These are phyloP conservation scores for Elasticomyces elasticus DNA, from an alignment of 495 filamentous ascomycete species.

Conservation along the genomic window DNA sequence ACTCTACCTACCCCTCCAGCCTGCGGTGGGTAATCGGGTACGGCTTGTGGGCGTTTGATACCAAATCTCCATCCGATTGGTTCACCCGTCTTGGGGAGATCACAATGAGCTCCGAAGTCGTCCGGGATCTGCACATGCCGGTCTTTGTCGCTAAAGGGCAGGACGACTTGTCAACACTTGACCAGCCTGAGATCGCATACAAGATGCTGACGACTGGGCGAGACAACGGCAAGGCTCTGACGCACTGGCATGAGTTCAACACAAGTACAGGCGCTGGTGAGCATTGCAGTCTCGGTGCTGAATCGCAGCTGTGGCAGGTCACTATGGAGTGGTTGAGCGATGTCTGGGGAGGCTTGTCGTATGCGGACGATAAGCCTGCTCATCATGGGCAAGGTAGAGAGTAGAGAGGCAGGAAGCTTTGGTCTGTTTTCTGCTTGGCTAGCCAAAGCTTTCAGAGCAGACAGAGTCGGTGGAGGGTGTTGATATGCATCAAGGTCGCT, in stretches of 20 bases:
- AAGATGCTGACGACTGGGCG: not conserved
- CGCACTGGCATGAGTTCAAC: slow-evolving; percentile 1
- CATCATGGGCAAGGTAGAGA: too few relatives aligned
- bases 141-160: slow-evolving; percentile 3
- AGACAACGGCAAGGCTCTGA: not conserved
- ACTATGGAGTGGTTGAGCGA: not conserved
- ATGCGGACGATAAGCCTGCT: too few relatives aligned
- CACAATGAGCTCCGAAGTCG: not conserved
- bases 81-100: slow-evolving; percentile 1
- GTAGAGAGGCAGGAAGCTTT: too few relatives aligned
- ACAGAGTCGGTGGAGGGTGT: too few relatives aligned
- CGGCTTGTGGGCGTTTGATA: not conserved
- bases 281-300: slow-evolving; percentile 3
- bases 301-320: not conserved
- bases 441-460: too few relatives aligned
- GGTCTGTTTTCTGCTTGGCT: too few relatives aligned
- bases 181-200: not conserved
- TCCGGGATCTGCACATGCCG: not conserved
- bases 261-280: slow-evolving; percentile 4
- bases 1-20: not conserved
- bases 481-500: too few relatives aligned
- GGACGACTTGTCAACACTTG: not conserved
- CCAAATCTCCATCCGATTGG: not conserved
- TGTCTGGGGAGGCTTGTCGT: not conserved
- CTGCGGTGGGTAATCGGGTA: not conserved